Conservation (phyloP, 495 filamentous ascomycete genomes). For the Lophiotrema nucula region DNA sequence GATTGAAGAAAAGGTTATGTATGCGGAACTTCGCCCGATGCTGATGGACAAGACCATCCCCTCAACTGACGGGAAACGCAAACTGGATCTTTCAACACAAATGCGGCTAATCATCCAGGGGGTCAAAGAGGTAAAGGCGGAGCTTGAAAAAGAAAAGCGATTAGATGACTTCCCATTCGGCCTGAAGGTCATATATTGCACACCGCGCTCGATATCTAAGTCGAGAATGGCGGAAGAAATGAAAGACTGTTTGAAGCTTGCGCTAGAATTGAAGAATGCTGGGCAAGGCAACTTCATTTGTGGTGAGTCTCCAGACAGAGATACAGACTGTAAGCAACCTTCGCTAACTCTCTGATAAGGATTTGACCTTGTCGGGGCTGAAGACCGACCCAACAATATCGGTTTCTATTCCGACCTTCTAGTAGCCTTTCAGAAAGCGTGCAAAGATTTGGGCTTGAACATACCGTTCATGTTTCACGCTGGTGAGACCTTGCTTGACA, state of each 20-base stretch:
- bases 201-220: slow-evolving; percentile 40
- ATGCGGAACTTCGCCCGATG: slow-evolving; percentile 44
- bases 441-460: slow-evolving; percentile 33
- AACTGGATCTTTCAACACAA: slow-evolving; percentile 33
- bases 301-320: slow-evolving; percentile 29
- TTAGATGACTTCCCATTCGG: slow-evolving; percentile 42
- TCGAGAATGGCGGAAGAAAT: slow-evolving; percentile 38
- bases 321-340: background rate
- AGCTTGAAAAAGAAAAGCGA: slow-evolving; percentile 27
- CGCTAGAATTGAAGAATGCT: slow-evolving; percentile 48
- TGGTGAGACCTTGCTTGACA: slow-evolving; percentile 44
- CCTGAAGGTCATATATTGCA: slow-evolving; percentile 45
- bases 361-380: slow-evolving; percentile 46
- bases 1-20: slow-evolving; percentile 44
- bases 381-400: slow-evolving; percentile 42
- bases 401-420: slow-evolving; percentile 41
- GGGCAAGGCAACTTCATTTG: too few relatives aligned
- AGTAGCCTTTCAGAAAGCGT: slow-evolving; percentile 36
- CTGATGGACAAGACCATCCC: slow-evolving; percentile 43
- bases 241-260: slow-evolving; percentile 46
- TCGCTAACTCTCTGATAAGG: slow-evolving; percentile 24
- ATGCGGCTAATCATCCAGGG: slow-evolving; percentile 41
- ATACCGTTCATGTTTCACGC: slow-evolving; percentile 47
- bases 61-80: slow-evolving; percentile 32
- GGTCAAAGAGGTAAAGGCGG: slow-evolving; percentile 33